A percentile compares a stretch with the other conserved stretches of the same genome.
These are phyloP conservation scores for Diaporthe batatas DNA, from an alignment of 2,329 filamentous ascomycete species.

Conservation along the genomic window DNA sequence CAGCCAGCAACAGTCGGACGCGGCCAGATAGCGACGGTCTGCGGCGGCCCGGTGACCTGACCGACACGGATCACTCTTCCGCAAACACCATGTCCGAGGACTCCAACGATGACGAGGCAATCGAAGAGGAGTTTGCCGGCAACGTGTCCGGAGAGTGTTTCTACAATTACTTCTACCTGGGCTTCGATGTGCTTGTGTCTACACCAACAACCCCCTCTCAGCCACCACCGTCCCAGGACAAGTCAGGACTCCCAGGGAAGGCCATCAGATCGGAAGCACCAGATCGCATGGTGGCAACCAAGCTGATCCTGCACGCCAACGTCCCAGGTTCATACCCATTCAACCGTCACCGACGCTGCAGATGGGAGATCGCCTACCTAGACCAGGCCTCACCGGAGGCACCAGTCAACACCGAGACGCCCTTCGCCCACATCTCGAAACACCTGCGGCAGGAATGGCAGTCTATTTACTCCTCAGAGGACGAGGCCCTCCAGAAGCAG, in stretches of 20 bases:
- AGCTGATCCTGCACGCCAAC: slow-evolving; percentile 94
- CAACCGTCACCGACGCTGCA: slow-evolving; percentile 89
- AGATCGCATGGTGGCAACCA: slow-evolving; percentile 85
- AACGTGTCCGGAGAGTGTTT: slow-evolving; percentile 81
- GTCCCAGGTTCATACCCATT: slow-evolving; percentile 97
- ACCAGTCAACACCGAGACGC: slow-evolving; percentile 79
- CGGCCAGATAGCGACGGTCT: slow-evolving; percentile 61
- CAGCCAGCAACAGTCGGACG: slow-evolving; percentile 63
- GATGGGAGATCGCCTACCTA: slow-evolving; percentile 82
- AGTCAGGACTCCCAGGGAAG: slow-evolving; percentile 48
- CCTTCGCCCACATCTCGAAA: slow-evolving; percentile 79
- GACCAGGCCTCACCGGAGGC: slow-evolving; percentile 57
- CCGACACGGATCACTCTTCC: slow-evolving; percentile 82
- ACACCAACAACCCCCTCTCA: slow-evolving; percentile 76
- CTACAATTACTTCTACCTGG: slow-evolving; percentile 97
- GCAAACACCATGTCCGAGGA: slow-evolving; percentile 78
- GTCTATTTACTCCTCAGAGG: slow-evolving; percentile 70
- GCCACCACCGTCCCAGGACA: slow-evolving; percentile 66
- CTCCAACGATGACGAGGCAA: slow-evolving; percentile 71
- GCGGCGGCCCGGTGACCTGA: slow-evolving; percentile 67
- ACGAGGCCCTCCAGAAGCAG: slow-evolving; percentile 65
- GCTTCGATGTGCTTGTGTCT: slow-evolving; percentile 94
- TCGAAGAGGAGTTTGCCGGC: slow-evolving; percentile 68
- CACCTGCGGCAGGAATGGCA: slow-evolving; percentile 79
- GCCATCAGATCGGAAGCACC: slow-evolving; percentile 59